Evolutionary conservation across 768 basidiomycete genomes (phyloP).

Genomic region (Amanita muscaria): DNA sequence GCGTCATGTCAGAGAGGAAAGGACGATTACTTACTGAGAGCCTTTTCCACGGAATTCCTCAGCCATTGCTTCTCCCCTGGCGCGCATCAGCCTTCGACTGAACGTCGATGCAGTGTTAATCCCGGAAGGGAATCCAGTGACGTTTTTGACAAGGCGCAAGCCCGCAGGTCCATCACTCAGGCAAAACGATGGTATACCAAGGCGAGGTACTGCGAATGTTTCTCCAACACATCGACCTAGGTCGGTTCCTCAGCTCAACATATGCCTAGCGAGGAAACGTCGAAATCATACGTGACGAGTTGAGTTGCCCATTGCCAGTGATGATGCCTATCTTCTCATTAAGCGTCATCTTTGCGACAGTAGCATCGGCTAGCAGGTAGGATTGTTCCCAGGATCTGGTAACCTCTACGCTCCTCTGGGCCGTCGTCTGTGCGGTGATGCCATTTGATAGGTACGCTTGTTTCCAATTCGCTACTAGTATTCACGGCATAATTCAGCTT

Average conservation of each 20-base stretch:
- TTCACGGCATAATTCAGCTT: neutral
- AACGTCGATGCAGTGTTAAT: conserved; percentile 34
- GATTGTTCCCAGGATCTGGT: conserved; percentile 30
- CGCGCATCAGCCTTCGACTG: conserved; percentile 44
- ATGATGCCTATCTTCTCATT: conserved; percentile 30
- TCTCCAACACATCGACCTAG: conserved; percentile 29
- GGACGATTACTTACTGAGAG: conserved; percentile 22
- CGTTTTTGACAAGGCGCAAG: conserved; percentile 22
- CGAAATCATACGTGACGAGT: conserved; percentile 13
- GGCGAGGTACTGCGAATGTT: conserved; percentile 21
- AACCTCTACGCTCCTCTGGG: no score
- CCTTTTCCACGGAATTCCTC: conserved; percentile 54
- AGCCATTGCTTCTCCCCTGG: conserved; percentile 47
- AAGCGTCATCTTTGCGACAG: conserved; percentile 22
- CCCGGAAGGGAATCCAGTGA: conserved; percentile 39
- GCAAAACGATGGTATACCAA: conserved; percentile 26
- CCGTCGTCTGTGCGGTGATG: no score
- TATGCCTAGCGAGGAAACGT: neutral
- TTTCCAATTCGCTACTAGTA: no score
- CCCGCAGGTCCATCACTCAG: conserved; percentile 32
- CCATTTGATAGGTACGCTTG: no score
- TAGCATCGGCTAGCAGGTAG: conserved; percentile 20
- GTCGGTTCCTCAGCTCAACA: neutral
- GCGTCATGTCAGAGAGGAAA: neutral
- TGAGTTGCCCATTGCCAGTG: conserved; percentile 26